A percentile compares a stretch with the other conserved stretches of the same genome.
Conservation (phyloP, 768 basidiomycete genomes). For the Sporobolomyces phaffii region DNA sequence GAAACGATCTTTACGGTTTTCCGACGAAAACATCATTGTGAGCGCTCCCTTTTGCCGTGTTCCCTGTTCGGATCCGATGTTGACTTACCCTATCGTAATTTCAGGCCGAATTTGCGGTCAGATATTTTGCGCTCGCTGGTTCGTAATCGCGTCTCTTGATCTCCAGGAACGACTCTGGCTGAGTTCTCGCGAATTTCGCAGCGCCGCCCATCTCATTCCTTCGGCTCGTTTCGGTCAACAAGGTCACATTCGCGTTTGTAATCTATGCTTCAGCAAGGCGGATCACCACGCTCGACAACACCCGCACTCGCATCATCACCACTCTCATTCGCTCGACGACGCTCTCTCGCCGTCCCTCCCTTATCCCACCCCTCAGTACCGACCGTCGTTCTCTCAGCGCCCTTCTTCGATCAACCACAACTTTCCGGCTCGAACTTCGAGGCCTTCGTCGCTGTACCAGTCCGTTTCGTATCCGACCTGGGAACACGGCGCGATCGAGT, state of each 20-base stretch:
- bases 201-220: neutral
- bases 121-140: slow-evolving; percentile 91
- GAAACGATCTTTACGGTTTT: slow-evolving; percentile 33
- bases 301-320: slow-evolving; percentile 62
- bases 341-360: slow-evolving; percentile 33
- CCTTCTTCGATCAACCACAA: slow-evolving; percentile 40
- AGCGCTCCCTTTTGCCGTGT: neutral
- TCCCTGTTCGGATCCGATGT: too few species aligned
- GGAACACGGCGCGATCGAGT: neutral
- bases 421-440: slow-evolving; percentile 67
- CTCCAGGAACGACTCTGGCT: too few species aligned
- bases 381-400: slow-evolving; percentile 52
- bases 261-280: slow-evolving; percentile 53
- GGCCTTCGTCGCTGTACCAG: slow-evolving; percentile 48
- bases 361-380: slow-evolving; percentile 42
- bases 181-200: neutral
- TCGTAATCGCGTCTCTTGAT: too few species aligned
- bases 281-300: slow-evolving; percentile 9
- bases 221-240: slow-evolving; percentile 73
- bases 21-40: slow-evolving; percentile 41
- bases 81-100: too few species aligned
- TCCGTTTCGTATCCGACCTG: neutral
- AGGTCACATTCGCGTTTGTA: slow-evolving; percentile 93
- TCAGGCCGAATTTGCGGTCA: slow-evolving; percentile 58
- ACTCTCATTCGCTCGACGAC: slow-evolving; percentile 43